phyloP scores from a whole-genome alignment of 129 eudicot genomes.

The Centrapalus pauciflorus region DNA sequence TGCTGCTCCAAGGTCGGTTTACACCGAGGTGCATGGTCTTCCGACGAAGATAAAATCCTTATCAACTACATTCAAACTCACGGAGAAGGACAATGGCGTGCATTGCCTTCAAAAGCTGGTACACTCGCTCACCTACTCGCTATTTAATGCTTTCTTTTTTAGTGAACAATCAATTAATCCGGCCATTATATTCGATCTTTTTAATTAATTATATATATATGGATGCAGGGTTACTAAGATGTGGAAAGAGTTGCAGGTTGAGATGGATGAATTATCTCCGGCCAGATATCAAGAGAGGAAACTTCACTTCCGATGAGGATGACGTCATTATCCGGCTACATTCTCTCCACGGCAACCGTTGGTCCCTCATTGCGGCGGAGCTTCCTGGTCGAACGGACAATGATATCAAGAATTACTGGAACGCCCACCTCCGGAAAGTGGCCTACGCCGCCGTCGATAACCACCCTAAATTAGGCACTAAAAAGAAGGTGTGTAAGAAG shows the following conservation, averaged over 20 bases:
- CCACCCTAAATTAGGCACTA: neutral
- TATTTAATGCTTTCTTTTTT: no score
- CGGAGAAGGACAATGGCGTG: slow-evolving; percentile 25
- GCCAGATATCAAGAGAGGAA: slow-evolving; percentile 17
- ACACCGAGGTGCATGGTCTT: slow-evolving; percentile 22
- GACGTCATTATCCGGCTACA: slow-evolving; percentile 11
- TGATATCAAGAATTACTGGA: slow-evolving; percentile 17
- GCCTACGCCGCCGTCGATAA: neutral
- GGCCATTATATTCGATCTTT: no score
- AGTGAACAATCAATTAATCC: no score
- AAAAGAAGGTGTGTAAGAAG: neutral
- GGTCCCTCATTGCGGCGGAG: slow-evolving; percentile 10
- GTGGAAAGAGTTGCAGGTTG: slow-evolving; percentile 18
- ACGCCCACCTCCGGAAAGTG: slow-evolving; percentile 4
- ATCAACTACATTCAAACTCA: slow-evolving; percentile 5
- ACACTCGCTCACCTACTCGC: no score
- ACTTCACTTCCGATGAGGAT: slow-evolving; percentile 12
- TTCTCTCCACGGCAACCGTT: slow-evolving; percentile 11
- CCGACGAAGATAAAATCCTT: slow-evolving; percentile 18
- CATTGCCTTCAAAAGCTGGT: slow-evolving; percentile 28
- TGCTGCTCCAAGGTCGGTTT: slow-evolving; percentile 23
- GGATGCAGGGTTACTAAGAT: neutral
- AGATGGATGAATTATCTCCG: slow-evolving; percentile 17
- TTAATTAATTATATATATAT: no score
- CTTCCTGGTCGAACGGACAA: slow-evolving; percentile 7